These are phyloP conservation scores for Onygenales sp. DNA, from an alignment of 2,329 filamentous ascomycete genomes.

Conservation along the genomic window DNA sequence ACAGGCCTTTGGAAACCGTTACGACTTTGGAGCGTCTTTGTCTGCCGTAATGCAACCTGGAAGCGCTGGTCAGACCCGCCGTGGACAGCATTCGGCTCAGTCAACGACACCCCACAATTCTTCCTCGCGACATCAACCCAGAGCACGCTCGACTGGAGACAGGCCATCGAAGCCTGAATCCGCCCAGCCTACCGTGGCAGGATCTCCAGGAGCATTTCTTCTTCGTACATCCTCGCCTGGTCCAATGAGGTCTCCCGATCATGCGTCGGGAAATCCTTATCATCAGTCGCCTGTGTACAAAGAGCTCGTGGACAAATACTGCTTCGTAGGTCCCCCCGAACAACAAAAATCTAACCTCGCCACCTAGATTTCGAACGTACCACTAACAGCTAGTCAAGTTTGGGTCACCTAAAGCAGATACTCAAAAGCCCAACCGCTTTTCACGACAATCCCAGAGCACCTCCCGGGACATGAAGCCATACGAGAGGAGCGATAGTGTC, in stretches of 20 bases:
- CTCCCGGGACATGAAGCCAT: neutral
- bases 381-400: neutral
- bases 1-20: conserved; percentile 80
- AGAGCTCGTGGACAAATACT: conserved; percentile 97
- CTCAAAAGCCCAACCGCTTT: conserved; percentile 6
- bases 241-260: conserved; percentile 3
- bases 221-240: neutral
- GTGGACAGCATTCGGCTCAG: conserved; percentile 47
- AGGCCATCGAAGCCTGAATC: neutral
- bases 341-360: neutral
- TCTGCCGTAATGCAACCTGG: conserved; percentile 63
- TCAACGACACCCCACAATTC: conserved; percentile 51
- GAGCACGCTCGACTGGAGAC: neutral
- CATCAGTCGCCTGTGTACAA: conserved; percentile 87
- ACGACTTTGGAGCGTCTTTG: conserved; percentile 91
- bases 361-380: neutral
- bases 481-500: neutral
- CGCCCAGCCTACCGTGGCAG: neutral
- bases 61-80: conserved; percentile 45
- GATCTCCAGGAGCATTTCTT: neutral
- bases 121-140: conserved; percentile 14
- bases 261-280: conserved; percentile 48
- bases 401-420: conserved; percentile 9
- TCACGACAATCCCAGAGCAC: neutral
- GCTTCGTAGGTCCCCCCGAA: conserved; percentile 77